phyloP scores from a whole-genome alignment of 1,139 yeast species.

The Yamadazyma blattariae region DNA sequence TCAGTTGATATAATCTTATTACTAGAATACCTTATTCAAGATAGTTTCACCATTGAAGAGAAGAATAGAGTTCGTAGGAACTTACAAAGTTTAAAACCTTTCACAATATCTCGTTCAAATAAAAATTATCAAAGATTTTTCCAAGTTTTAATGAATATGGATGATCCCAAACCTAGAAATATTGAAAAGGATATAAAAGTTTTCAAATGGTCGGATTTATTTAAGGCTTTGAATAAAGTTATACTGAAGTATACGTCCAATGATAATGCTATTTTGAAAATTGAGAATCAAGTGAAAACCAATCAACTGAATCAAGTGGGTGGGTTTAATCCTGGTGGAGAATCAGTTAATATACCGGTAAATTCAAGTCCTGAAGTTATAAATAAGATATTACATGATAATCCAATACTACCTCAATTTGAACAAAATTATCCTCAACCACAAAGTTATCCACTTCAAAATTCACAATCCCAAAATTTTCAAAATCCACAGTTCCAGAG shows the following conservation, averaged over 20 bases:
- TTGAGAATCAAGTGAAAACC: conserved; percentile 3
- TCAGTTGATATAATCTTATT: conserved; percentile 63
- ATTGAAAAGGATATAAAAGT: conserved; percentile 75
- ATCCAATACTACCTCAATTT: no score
- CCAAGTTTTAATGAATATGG: conserved; percentile 60
- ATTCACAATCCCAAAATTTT: no score
- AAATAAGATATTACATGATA: no score
- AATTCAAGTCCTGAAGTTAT: no score
- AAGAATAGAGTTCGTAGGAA: conserved; percentile 70
- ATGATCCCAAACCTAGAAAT: conserved; percentile 66
- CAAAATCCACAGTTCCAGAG: no score
- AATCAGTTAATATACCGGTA: no score
- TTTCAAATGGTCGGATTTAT: conserved; percentile 56
- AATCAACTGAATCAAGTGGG: no score
- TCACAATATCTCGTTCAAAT: conserved; percentile 53
- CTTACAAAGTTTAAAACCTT: conserved; percentile 62
- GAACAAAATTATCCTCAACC: no score
- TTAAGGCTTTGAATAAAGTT: conserved; percentile 58
- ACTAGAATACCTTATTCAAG: conserved; percentile 55
- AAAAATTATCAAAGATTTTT: conserved; percentile 49
- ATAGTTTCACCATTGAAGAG: conserved; percentile 62
- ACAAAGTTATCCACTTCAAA: no score
- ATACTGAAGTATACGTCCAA: conserved; percentile 51
- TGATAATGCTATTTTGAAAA: conserved; percentile 3
- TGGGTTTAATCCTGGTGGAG: background rate